These are phyloP conservation scores for Brassica juncea DNA, from an alignment of 345 rosid genomes.

Conservation along the genomic window DNA sequence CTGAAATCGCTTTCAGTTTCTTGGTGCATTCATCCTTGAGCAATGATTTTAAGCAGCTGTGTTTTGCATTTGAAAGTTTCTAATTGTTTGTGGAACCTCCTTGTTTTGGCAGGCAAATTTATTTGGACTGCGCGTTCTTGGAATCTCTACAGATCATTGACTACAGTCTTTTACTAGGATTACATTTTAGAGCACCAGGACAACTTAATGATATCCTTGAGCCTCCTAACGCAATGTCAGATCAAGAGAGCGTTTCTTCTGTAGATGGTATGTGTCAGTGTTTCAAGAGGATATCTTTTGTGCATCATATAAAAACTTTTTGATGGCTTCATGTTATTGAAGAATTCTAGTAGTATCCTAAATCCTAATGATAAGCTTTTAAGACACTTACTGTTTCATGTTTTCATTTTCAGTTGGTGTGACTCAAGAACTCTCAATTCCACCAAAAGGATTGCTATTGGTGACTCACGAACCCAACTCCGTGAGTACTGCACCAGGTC, in stretches of 20 bases:
- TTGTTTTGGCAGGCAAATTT: slow-evolving; percentile 61
- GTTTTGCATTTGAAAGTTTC: background rate
- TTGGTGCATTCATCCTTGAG: slow-evolving; percentile 3
- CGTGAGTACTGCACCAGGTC: slow-evolving; percentile 72
- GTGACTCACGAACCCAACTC: slow-evolving; percentile 78
- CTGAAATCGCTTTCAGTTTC: background rate
- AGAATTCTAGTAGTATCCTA: background rate
- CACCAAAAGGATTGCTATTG: slow-evolving; percentile 63
- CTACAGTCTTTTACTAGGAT: slow-evolving; percentile 81
- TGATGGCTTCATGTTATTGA: slow-evolving; percentile 6
- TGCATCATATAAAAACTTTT: background rate
- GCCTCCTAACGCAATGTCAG: slow-evolving; percentile 49
- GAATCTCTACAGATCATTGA: slow-evolving; percentile 84
- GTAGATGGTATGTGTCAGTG: slow-evolving; percentile 51
- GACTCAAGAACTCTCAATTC: slow-evolving; percentile 53
- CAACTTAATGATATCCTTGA: slow-evolving; percentile 63
- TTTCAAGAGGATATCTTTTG: slow-evolving; percentile 4
- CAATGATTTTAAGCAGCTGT: background rate
- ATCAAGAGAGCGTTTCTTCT: slow-evolving; percentile 46
- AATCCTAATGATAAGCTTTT: background rate
- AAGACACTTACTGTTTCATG: background rate
- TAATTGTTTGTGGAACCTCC: slow-evolving; percentile 16
- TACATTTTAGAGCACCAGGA: slow-evolving; percentile 85
- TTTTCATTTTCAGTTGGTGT: slow-evolving; percentile 40
- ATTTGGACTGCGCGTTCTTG: slow-evolving; percentile 68